Evolutionary conservation across 1,284 basidiomycete species (phyloP).

Genomic region (Phlebopus sp.): DNA sequence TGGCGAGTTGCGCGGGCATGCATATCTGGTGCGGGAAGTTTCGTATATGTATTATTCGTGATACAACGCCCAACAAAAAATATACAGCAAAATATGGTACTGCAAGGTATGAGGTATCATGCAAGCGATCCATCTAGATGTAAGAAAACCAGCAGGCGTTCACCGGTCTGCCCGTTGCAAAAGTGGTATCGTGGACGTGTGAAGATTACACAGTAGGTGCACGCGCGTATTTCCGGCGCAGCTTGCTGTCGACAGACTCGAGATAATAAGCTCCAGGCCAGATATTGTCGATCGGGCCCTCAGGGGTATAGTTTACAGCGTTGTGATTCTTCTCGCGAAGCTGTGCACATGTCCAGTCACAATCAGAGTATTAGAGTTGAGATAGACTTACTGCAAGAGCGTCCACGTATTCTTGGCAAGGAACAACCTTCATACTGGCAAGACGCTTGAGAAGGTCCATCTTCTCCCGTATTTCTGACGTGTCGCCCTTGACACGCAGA

Average conservation of each 20-base stretch:
- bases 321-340: constrained; percentile 98
- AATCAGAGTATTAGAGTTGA: background rate
- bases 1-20: background rate
- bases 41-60: background rate
- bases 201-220: constrained; percentile 44
- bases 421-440: constrained; percentile 85
- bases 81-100: constrained; percentile 12
- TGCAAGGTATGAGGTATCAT: constrained; percentile 8
- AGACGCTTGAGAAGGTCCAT: constrained; percentile 79
- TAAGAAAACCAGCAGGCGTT: background rate
- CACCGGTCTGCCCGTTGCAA: background rate
- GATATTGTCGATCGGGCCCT: constrained; percentile 87
- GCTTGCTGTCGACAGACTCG: constrained; percentile 88
- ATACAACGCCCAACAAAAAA: constrained; percentile 4
- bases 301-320: constrained; percentile 81
- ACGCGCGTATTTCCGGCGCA: constrained; percentile 82
- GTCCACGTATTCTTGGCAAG: constrained; percentile 83
- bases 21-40: background rate
- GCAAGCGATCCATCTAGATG: constrained; percentile 13
- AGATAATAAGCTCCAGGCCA: constrained; percentile 96
- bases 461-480: constrained; percentile 74
- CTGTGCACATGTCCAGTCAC: constrained; percentile 37
- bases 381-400: constrained; percentile 59
- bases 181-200: background rate
- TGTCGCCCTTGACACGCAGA: constrained; percentile 83